Evolutionary conservation across 2,329 filamentous ascomycete genomes (phyloP).

Genomic region (Colletotrichum chrysophilum): DNA sequence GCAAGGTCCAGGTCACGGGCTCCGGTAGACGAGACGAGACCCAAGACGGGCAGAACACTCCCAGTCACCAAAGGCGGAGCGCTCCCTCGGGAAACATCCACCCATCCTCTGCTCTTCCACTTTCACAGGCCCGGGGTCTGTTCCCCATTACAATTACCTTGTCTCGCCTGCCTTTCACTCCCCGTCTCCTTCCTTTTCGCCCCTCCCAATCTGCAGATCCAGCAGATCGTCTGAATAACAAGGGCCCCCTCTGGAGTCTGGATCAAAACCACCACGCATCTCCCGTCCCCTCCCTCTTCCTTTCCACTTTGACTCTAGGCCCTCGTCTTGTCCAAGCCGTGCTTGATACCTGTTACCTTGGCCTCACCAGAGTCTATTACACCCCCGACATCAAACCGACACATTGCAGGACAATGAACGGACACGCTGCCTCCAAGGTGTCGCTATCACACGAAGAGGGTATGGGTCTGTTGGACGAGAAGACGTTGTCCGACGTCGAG

Average conservation of each 20-base stretch:
- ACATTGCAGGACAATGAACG: conserved; percentile 44
- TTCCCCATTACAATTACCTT: conserved; percentile 19
- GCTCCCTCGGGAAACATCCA: conserved; percentile 9
- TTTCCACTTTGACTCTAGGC: background rate
- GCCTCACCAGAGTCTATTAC: background rate
- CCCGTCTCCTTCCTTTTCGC: conserved; percentile 17
- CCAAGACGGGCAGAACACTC: background rate
- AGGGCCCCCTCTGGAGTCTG: background rate
- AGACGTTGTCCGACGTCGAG: conserved; percentile 47
- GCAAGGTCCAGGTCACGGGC: conserved; percentile 14
- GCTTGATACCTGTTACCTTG: background rate
- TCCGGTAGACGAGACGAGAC: conserved; percentile 12
- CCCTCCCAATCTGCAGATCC: conserved; percentile 15
- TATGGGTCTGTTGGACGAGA: conserved; percentile 49
- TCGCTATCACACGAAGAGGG: conserved; percentile 49
- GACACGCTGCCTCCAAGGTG: conserved; percentile 37
- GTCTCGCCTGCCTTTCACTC: conserved; percentile 12
- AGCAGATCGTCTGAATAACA: conserved; percentile 16
- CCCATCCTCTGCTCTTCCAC: background rate
- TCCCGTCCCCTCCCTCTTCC: conserved; percentile 1
- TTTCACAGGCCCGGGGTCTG: conserved; percentile 4
- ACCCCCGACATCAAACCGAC: background rate
- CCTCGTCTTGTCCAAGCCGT: background rate
- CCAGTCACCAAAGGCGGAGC: background rate
- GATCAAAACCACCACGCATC: conserved; percentile 4